Evolutionary conservation across 2,329 filamentous ascomycete species (phyloP).

Genomic region (Xenoacremonium recifei): DNA sequence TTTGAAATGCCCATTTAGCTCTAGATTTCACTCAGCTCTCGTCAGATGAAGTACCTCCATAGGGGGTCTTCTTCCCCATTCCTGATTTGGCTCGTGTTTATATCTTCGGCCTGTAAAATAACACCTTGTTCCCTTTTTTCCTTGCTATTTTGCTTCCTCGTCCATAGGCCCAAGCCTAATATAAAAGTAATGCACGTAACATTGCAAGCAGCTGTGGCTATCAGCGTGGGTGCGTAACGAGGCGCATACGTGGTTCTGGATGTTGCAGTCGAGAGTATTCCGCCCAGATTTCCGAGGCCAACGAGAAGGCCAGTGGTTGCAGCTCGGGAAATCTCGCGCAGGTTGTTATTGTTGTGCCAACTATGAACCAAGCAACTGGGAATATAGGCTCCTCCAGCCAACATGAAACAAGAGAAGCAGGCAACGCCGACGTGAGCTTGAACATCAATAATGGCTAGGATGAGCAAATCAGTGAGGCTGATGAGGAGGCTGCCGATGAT

Average conservation of each 20-base stretch:
- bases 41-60: too few species aligned
- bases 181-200: slow-evolving; percentile 39
- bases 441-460: slow-evolving; percentile 30
- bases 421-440: slow-evolving; percentile 37
- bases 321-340: slow-evolving; percentile 42
- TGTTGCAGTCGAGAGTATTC: slow-evolving; percentile 39
- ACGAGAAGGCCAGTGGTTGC: slow-evolving; percentile 44
- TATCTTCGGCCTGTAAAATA: slow-evolving; percentile 33
- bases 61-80: too few species aligned
- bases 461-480: not conserved
- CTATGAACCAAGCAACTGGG: slow-evolving; percentile 41
- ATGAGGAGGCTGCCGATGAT: not conserved
- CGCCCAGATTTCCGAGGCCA: slow-evolving; percentile 45
- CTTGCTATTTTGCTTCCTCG: slow-evolving; percentile 42
- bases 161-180: slow-evolving; percentile 40
- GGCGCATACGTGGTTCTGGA: slow-evolving; percentile 46
- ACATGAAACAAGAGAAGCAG: slow-evolving; percentile 48
- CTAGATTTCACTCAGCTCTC: too few species aligned
- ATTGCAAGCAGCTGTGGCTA: slow-evolving; percentile 31
- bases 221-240: not conserved
- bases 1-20: too few species aligned
- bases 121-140: slow-evolving; percentile 37
- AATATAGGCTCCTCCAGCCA: slow-evolving; percentile 42
- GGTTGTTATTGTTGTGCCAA: slow-evolving; percentile 51
- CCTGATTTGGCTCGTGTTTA: too few species aligned